Evolutionary conservation across 352 stramenopile genomes (phyloP), one percentile per base, ranked within the genome.

Genomic region (Globisporangium uncinulatum): DNA sequence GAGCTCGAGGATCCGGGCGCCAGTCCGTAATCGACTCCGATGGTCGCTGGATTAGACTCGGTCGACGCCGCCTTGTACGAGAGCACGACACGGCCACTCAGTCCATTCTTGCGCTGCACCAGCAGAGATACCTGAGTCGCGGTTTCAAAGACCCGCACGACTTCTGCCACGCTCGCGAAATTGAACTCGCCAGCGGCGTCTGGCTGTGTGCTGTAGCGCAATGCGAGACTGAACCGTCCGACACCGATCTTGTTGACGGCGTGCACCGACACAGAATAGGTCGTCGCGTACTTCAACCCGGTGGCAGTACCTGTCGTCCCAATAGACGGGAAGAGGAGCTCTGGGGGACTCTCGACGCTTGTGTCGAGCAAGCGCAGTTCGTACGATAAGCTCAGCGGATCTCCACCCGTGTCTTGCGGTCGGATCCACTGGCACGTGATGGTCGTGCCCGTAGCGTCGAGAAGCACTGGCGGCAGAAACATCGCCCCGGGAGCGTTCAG

Each of bases 101-200:
- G 51, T 4, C 80, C 80, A 2, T 73, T 76, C 0, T 51, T 62
- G 10, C 80, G 80, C n/a, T 46, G 34, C 4, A 90, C 57, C 6
- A 55, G 29, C 0, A 88, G 43, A 15, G 43, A 24, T 5, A 87
- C 47, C 11, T 59, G 32, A 0, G 62, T 73, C 13, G 64, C 67
- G 24, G 86, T 82, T 39, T 90, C 79, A 0, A 70, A 21, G 5
- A 88, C 31, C 8, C 24, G 31, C 17, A 44, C 68, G 1, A 54
- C 60, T 2, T 66, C 46, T 0, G 34, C 59, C 0, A 65, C 37
- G 24, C 57, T 54, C 9, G 54, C 56, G 43, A 90, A 72, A 39
- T 56, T 77, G 51, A 90, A 85, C 21, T 72, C 66, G 0, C 80
- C 80, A n/a, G 77, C 70, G 11, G 73, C 52, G 19, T 86, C 77